A percentile compares a stretch with the other conserved stretches of the same genome.
phyloP scores from a whole-genome alignment of 139 green algal genomes.

The Ostreobium quekettii region DNA sequence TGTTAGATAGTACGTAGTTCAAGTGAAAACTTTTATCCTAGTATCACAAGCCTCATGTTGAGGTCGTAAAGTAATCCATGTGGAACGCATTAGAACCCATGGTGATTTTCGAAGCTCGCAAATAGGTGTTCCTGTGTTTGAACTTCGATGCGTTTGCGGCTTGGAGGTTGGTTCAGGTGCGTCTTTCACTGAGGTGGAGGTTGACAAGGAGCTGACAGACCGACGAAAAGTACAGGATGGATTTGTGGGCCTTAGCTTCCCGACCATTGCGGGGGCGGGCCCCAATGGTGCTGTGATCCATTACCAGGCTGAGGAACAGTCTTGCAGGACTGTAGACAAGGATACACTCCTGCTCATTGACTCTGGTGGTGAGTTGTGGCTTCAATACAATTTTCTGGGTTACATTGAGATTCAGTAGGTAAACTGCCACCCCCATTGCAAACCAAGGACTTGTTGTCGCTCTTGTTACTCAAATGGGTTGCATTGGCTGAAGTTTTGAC shows the following conservation, averaged over 20 bases:
- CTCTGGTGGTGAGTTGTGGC: conserved; percentile 48
- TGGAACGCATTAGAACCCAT: no score
- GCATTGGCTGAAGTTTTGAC: no score
- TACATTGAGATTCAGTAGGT: background rate
- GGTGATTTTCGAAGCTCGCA: no score
- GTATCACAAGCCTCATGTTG: no score
- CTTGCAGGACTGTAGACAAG: conserved; percentile 47
- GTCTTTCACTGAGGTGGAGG: conserved; percentile 70
- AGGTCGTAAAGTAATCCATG: no score
- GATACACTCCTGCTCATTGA: conserved; percentile 87
- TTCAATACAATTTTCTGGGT: background rate
- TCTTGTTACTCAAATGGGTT: background rate
- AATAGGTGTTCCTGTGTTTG: no score
- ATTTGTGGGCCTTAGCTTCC: conserved; percentile 83
- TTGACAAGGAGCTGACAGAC: conserved; percentile 65
- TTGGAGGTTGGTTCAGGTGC: conserved; percentile 31
- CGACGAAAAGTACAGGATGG: conserved; percentile 44
- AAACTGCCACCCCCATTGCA: background rate
- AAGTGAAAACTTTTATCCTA: no score
- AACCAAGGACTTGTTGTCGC: background rate
- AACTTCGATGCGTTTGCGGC: no score
- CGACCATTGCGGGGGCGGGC: conserved; percentile 79
- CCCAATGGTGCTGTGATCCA: conserved; percentile 96
- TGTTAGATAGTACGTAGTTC: no score
- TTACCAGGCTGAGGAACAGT: conserved; percentile 67